A percentile compares a stretch with the other conserved stretches of the same genome.
Evolutionary conservation across 148 eudicot species (phyloP).

Genomic region (Rhododendron ferrugineum): DNA sequence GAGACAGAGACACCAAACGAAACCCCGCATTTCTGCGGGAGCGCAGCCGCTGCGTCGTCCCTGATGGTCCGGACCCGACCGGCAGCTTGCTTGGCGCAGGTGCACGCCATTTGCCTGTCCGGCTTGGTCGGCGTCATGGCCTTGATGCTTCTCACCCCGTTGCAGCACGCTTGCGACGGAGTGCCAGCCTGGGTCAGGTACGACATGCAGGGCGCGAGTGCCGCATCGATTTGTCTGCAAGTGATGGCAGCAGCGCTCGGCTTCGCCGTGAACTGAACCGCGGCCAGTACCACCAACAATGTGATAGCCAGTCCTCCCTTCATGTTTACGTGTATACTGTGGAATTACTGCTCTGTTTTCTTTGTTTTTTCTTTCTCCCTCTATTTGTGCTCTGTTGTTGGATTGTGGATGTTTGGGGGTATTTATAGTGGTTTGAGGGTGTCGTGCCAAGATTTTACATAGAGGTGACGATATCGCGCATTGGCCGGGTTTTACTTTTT

Average conservation of each 20-base stretch:
- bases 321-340: background rate
- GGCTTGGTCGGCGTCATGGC: background rate
- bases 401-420: background rate
- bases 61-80: background rate
- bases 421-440: background rate
- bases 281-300: slow-evolving; percentile 8
- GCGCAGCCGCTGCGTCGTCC: background rate
- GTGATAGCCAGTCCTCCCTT: background rate
- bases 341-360: background rate
- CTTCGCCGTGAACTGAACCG: background rate
- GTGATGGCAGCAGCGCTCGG: background rate
- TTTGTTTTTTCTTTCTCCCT: background rate
- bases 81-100: background rate
- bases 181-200: background rate
- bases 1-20: background rate
- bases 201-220: background rate
- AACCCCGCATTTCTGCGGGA: background rate
- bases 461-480: background rate
- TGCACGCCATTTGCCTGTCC: slow-evolving; percentile 5
- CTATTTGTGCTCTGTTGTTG: background rate
- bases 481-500: no score
- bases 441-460: background rate
- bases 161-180: background rate
- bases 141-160: background rate
- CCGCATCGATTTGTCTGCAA: background rate